Evolutionary conservation across 345 rosid genomes (phyloP).

Genomic region (Viola odorata): DNA sequence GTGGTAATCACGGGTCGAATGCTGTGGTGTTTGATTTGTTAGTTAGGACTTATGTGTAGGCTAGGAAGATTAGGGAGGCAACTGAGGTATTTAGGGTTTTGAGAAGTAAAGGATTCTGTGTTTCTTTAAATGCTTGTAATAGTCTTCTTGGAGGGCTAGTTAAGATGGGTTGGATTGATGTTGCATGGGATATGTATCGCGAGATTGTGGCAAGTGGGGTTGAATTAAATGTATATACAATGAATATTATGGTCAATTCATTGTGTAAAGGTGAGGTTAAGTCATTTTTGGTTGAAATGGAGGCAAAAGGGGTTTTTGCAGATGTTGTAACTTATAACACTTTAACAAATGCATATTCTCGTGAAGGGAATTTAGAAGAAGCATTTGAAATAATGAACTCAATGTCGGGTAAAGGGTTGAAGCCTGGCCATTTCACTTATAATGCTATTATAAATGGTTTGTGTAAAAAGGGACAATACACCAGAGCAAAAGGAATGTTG

Average conservation of each 20-base stretch:
- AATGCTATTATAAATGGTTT: conserved; percentile 61
- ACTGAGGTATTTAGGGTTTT: conserved; percentile 17
- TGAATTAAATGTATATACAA: conserved; percentile 38
- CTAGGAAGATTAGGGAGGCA: conserved; percentile 73
- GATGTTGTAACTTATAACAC: conserved; percentile 72
- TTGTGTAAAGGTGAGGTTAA: conserved; percentile 57
- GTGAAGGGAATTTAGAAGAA: conserved; percentile 51
- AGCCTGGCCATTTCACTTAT: conserved; percentile 55
- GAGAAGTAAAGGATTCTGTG: conserved; percentile 25
- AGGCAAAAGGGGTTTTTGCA: conserved; percentile 52
- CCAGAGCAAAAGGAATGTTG: conserved; percentile 56
- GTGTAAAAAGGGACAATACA: conserved; percentile 45
- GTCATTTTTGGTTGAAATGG: conserved; percentile 39
- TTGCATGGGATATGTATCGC: conserved; percentile 47
- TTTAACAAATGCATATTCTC: conserved; percentile 56
- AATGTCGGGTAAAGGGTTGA: conserved; percentile 59
- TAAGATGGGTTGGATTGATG: conserved; percentile 54
- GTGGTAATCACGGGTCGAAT: conserved; percentile 25
- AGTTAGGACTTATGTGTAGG: conserved; percentile 67
- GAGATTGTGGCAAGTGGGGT: conserved; percentile 34
- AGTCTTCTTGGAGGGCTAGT: conserved; percentile 70
- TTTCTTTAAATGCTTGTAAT: conserved; percentile 59
- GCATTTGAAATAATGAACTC: conserved; percentile 54
- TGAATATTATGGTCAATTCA: conserved; percentile 88
- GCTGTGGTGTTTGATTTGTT: conserved; percentile 60